A percentile compares a stretch with the other conserved stretches of the same genome.
Conservation (phyloP, 176 grass and related monocot genomes). For the Eragrostis curvula region DNA sequence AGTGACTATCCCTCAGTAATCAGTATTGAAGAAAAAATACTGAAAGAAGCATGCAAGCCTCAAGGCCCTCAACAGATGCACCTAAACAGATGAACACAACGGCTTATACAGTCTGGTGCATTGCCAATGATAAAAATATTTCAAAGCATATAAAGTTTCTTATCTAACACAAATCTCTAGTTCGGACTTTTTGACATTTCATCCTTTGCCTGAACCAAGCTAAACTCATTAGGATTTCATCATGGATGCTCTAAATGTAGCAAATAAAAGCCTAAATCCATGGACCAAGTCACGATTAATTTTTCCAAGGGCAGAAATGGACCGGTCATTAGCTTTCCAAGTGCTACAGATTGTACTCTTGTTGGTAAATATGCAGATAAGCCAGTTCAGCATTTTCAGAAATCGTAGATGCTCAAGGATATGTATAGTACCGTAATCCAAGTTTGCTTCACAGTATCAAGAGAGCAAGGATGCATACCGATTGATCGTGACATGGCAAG, state of each 20-base stretch:
- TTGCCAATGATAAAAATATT: background rate
- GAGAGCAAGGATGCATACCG: constrained; percentile 39
- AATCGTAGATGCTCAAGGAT: background rate
- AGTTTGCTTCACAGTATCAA: too few species aligned
- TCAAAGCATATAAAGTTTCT: background rate
- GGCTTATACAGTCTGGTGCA: background rate
- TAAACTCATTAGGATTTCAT: background rate
- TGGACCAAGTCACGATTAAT: background rate
- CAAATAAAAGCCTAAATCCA: background rate
- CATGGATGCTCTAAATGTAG: background rate
- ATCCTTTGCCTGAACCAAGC: background rate
- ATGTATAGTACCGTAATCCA: too few species aligned
- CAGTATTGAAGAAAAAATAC: too few species aligned
- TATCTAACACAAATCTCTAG: background rate
- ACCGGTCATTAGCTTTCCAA: background rate
- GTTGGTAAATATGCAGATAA: background rate
- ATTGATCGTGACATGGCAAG: constrained; percentile 98
- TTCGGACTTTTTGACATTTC: background rate
- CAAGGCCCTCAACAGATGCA: background rate
- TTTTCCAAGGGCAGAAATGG: background rate
- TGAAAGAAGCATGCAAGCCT: too few species aligned
- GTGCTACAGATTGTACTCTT: background rate
- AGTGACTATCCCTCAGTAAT: too few species aligned
- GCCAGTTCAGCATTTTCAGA: background rate
- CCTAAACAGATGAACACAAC: background rate